Conservation (phyloP, 2,329 filamentous ascomycete species). For the Huntiella bhutanensis region DNA sequence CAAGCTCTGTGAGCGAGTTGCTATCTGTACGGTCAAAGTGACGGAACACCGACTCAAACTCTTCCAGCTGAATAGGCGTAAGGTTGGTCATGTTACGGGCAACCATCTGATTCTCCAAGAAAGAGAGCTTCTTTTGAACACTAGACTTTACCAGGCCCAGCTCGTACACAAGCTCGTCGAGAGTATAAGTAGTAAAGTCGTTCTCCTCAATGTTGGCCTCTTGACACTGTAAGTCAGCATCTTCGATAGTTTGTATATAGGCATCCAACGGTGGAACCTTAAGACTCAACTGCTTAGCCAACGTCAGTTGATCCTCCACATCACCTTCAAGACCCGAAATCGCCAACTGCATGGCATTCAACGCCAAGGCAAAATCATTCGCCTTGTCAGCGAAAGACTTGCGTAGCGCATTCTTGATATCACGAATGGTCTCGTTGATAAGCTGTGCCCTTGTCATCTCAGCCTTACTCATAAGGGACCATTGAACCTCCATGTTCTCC, state of each 20-base stretch:
- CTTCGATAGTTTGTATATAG: constrained; percentile 73
- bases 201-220: constrained; percentile 99
- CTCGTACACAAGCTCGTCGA: constrained; percentile 91
- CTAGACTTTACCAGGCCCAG: constrained; percentile 77
- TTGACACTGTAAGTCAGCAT: constrained; percentile 70
- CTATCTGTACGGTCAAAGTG: constrained; percentile 91
- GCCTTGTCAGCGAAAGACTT: constrained; percentile 93
- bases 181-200: constrained; percentile 97
- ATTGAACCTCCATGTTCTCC: constrained; percentile 66
- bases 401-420: constrained; percentile 91
- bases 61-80: constrained; percentile 92
- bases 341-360: constrained; percentile 86
- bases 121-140: constrained; percentile 88
- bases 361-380: constrained; percentile 87
- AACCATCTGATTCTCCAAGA: constrained; percentile 96
- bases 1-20: constrained; percentile 78
- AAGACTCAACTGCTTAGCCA: constrained; percentile 68
- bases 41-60: constrained; percentile 95
- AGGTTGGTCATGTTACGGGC: constrained; percentile 97
- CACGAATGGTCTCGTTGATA: constrained; percentile 95
- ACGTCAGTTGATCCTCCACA: constrained; percentile 79
- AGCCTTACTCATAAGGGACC: constrained; percentile 58
- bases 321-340: constrained; percentile 96
- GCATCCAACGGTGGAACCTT: constrained; percentile 78
- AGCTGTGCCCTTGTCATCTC: constrained; percentile 80